Percentiles rank a stretch among this genome's conserved stretches.
phyloP scores from a whole-genome alignment of 2,329 filamentous ascomycete genomes.

The Monosporascus ibericus region DNA sequence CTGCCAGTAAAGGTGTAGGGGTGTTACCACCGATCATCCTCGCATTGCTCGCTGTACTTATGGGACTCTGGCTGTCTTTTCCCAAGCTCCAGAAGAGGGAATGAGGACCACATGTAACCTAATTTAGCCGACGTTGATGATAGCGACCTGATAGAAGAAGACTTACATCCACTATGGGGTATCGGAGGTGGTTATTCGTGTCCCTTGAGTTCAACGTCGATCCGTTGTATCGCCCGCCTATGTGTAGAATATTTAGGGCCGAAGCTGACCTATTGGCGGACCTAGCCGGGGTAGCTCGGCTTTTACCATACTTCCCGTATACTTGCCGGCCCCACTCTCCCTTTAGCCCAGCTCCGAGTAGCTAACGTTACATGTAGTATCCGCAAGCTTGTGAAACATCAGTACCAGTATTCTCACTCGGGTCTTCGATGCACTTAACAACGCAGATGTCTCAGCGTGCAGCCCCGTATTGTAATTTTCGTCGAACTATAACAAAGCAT shows the following conservation, averaged over 20 bases:
- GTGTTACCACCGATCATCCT: constrained; percentile 52
- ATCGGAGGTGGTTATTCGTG: no score
- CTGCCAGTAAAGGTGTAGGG: constrained; percentile 48
- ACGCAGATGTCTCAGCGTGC: no score
- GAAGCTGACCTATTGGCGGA: no score
- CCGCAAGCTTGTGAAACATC: background rate
- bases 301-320: no score
- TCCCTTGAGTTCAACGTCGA: no score
- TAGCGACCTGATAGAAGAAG: background rate
- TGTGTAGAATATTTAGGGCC: no score
- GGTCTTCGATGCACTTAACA: no score
- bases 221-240: no score
- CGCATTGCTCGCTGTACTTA: constrained; percentile 31
- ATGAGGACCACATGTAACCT: background rate
- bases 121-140: background rate
- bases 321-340: background rate
- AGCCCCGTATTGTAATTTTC: background rate
- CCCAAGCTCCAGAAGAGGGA: background rate
- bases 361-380: no score
- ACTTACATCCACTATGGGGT: background rate
- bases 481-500: background rate
- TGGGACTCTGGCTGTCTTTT: background rate
- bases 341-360: background rate
- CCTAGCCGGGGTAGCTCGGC: no score
- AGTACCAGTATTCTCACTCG: no score